These are phyloP conservation scores for Schizothecium vesticola DNA, from an alignment of 495 filamentous ascomycete genomes.

Conservation along the genomic window DNA sequence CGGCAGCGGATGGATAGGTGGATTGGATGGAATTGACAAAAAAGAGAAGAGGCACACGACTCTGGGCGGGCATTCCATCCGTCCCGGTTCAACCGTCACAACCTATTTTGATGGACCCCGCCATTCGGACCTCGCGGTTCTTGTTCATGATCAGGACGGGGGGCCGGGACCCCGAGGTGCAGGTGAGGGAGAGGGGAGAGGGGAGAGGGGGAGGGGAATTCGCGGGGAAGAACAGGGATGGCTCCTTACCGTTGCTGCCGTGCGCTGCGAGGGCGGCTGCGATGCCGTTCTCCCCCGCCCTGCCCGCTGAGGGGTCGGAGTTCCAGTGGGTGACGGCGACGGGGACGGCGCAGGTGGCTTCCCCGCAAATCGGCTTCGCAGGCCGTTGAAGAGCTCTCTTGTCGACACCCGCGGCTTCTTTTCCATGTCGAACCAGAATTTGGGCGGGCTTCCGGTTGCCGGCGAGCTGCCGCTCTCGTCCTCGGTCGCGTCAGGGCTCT, in stretches of 20 bases:
- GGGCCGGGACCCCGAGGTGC: neutral
- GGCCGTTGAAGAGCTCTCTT: constrained; percentile 31
- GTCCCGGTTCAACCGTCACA: neutral
- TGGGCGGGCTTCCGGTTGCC: neutral
- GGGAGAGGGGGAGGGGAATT: neutral
- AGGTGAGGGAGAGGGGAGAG: neutral
- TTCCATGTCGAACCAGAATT: neutral
- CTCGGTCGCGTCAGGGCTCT: constrained; percentile 8
- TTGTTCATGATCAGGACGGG: neutral
- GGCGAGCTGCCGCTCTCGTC: constrained; percentile 13
- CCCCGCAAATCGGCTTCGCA: constrained; percentile 25
- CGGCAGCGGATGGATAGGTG: neutral
- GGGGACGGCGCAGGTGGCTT: constrained; percentile 15
- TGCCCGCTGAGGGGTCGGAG: constrained; percentile 25
- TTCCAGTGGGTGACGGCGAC: neutral
- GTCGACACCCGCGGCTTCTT: constrained; percentile 9
- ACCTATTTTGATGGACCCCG: neutral
- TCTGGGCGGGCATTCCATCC: neutral
- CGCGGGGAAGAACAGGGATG: neutral
- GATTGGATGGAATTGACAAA: neutral
- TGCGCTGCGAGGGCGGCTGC: constrained; percentile 14
- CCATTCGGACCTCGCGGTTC: neutral
- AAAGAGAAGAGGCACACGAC: neutral
- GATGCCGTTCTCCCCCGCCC: constrained; percentile 16
- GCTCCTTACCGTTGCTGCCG: constrained; percentile 17